Evolutionary conservation across 1,139 yeast genomes (phyloP), one percentile per base, ranked within the genome.

Genomic region (Zygosaccharomyces pseudobailii): DNA sequence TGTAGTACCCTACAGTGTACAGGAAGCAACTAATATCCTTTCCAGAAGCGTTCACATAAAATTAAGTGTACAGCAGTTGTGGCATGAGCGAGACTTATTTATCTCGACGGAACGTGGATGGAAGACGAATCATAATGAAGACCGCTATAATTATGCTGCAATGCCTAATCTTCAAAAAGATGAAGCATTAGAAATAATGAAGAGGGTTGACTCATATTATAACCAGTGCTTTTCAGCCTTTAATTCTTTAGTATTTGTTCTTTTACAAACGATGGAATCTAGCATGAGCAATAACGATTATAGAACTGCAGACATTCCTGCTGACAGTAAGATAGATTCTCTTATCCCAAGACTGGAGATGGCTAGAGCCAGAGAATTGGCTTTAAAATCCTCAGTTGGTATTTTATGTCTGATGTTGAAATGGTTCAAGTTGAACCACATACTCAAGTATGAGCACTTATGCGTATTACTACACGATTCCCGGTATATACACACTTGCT

Each of bases 391-490:
- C 2, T 74, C 84, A 3, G 72, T 84, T 1, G 76, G 79, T 2
- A 75, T 81, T 1, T 49, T 88, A 1, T 57, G 71, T 5, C 57
- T 78, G 19, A 62, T 92, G 25, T 64, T 84, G 30, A 76, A 75
- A 56, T 92, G 97, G 97, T 84, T 88, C 63, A 86, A 85, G 59
- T 67, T 76, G 9, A 84, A 81, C 44, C 96, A 92, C 65, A 71
- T 88, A 2, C 66, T 89, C 55, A 90, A 90, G 63, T 82, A 76
- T 61, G 95, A 89, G 62, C 87, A 84, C 59, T 69, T 92, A 10
- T 68, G 84, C 1, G 78, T 88, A 0, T 63, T 92, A 23, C 63
- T 92, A 33, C 86, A 85, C 65, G 98, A 94, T 63, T 78, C 84
- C 6, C 79, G 81, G 47, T 81, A 73, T 56, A 76, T 82, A 49